Base-by-base conservation (phyloP, 164 flowering plant genomes). In the Sextonia rubra region DNA sequence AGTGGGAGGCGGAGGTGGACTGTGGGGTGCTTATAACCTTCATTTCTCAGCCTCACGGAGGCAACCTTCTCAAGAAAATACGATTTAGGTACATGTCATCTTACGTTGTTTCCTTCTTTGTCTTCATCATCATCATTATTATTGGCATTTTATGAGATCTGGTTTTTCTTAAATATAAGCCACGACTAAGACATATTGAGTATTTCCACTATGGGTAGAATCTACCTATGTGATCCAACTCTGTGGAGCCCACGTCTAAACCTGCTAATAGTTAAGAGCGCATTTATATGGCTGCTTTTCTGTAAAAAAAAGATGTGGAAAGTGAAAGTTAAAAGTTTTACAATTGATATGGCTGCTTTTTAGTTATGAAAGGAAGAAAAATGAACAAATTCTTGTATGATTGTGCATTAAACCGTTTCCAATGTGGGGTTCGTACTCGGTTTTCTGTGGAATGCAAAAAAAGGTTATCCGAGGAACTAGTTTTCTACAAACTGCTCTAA, bases 1-100 rank as follows among this genome's bases (percentile, higher is more conserved):
- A 62, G 14, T 62, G 65, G 65, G 65, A 62, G 26, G 65, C 24
- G 6, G 65, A 62, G 29, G 65, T 62, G 65, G 65, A 62, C 5
- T 25, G 26, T 23, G 65, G 65, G 24, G 65, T 62, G 24, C 5
- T 61, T 9, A 27, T 23, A 23, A 62, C 65, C 11, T 62, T 62
- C 65, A 5, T 62, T 62, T 62, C 65, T 23, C 65, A 62, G 65
- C 65, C 30, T 25, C 27, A 27, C 26, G 65, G 29, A 25, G 3
- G 17, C 65, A 62, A 62, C 15, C 65, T 23, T 3, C 0, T 62
- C 25, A 62, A 25, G 29, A 62, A 62, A 23, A 62, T 62, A 25
- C 26, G 65, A 23, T 62, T 62, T 62, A 62, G 65, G 65, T 62
- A 37, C 44, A 37, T 8, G 44, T 32, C 44, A 9, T 37, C 44